Evolutionary conservation across 1,284 basidiomycete species (phyloP), one percentile per base, ranked within the genome.

Genomic region (Cryptococcus sp.): DNA sequence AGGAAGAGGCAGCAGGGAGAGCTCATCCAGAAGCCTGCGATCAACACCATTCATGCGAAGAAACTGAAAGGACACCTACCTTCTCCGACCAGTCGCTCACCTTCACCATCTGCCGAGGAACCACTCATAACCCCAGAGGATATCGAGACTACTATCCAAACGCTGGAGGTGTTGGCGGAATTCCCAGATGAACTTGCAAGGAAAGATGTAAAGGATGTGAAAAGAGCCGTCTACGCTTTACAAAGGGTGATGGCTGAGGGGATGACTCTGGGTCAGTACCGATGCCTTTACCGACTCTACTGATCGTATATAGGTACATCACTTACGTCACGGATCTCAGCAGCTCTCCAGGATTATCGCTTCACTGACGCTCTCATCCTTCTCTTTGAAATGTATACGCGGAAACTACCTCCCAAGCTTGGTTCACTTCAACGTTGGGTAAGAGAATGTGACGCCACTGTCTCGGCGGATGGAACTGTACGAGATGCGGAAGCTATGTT

Each of bases 361-460:
- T 72, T 74, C 60, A 68, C 66, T 15, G 75, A 81, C 58, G 81
- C 82, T 4, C 77, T 83, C 30, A 79, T 83, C 30, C 70, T 80
- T 23, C 73, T 83, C n/a, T 79, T 80, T 49, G 82, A 83, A 63
- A 80, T 83, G 76, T 78, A 79, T 52, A 77, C 81, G 41, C 79
- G 81, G 7, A 68, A 74, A 7, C 72, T 80, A 11, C 68, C 79
- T 4, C 81, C 82, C 10, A 82, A 82, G 61, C 78, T 83, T n/a
- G 82, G 82, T 8, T 79, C 81, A 3, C 69, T 83, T 6, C 82
- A 83, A 62, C 76, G 82, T 30, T 83, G 82, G 82, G 81, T 82
- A 8, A 69, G 82, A 33, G 82, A 83, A 61, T 82, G 81, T 63
- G 82, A 83, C 67, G 82, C 81, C 0, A 78, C 77, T 5, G 76